phyloP scores from a whole-genome alignment of 2,329 filamentous ascomycete species.

The Ceratocystis colombiana region DNA sequence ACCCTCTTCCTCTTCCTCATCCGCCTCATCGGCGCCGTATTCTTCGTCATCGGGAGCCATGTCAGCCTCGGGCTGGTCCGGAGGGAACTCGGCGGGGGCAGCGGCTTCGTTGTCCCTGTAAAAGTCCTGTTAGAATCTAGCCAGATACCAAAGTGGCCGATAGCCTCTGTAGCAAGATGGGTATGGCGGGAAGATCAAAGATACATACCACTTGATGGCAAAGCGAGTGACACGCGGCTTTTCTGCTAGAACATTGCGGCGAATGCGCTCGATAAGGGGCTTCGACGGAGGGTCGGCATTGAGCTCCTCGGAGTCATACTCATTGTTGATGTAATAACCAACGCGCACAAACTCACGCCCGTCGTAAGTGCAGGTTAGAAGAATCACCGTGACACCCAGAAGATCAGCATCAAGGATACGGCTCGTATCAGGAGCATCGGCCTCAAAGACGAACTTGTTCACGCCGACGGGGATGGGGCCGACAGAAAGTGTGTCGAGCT shows the following conservation, averaged over 20 bases:
- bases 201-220: conserved; percentile 87
- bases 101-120: conserved; percentile 92
- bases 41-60: conserved; percentile 71
- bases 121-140: neutral
- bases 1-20: conserved; percentile 47
- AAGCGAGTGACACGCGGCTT: conserved; percentile 97
- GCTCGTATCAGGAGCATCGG: conserved; percentile 78
- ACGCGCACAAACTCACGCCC: conserved; percentile 94
- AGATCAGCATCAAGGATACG: conserved; percentile 93
- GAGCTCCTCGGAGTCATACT: conserved; percentile 88
- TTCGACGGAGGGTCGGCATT: conserved; percentile 82
- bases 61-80: conserved; percentile 94
- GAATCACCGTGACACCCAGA: conserved; percentile 90
- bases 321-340: conserved; percentile 99
- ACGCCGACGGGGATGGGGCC: conserved; percentile 95
- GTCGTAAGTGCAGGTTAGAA: conserved; percentile 93
- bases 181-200: neutral
- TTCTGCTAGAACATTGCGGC: conserved; percentile 85
- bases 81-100: conserved; percentile 89
- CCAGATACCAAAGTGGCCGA: no score
- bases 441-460: conserved; percentile 98
- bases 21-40: conserved; percentile 74
- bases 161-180: neutral
- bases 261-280: conserved; percentile 83
- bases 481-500: conserved; percentile 91